Evolutionary conservation across 2,329 filamentous ascomycete genomes (phyloP).

Genomic region (Moelleriella libera): DNA sequence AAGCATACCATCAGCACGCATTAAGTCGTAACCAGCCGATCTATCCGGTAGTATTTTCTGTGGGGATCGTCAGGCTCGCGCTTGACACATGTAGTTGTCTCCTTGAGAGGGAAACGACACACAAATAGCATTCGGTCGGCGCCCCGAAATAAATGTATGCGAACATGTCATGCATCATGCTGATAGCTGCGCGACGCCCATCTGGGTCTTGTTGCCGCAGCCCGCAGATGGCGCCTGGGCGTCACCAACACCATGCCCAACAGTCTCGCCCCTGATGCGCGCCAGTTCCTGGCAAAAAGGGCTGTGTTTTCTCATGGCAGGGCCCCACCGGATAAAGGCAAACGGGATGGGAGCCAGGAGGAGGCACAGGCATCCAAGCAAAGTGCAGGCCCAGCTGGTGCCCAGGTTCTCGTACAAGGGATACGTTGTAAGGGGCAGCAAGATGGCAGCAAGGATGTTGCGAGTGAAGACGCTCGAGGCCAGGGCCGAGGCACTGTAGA

Average conservation of each 20-base stretch:
- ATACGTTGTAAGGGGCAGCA: slow-evolving; percentile 4
- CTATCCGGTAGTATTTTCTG: too few relatives aligned
- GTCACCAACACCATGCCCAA: too few relatives aligned
- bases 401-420: slow-evolving; percentile 4
- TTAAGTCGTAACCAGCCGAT: too few relatives aligned
- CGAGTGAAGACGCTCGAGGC: slow-evolving; percentile 7
- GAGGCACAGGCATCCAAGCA: slow-evolving; percentile 3
- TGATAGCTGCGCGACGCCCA: too few relatives aligned
- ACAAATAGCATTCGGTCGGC: too few relatives aligned
- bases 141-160: too few relatives aligned
- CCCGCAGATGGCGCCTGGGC: background rate
- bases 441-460: slow-evolving; percentile 7
- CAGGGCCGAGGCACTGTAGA: slow-evolving; percentile 8
- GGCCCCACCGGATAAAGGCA: slow-evolving; percentile 4
- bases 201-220: background rate
- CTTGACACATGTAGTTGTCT: too few relatives aligned
- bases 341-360: slow-evolving; percentile 3
- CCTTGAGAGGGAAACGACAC: too few relatives aligned
- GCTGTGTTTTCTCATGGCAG: background rate
- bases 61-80: too few relatives aligned
- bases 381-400: slow-evolving; percentile 3
- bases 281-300: slow-evolving; percentile 1
- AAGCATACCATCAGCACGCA: too few relatives aligned
- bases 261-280: background rate
- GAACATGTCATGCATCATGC: too few relatives aligned